phyloP scores from a whole-genome alignment of 176 grass and related monocot species.

The Tillandsia fasciculata region DNA sequence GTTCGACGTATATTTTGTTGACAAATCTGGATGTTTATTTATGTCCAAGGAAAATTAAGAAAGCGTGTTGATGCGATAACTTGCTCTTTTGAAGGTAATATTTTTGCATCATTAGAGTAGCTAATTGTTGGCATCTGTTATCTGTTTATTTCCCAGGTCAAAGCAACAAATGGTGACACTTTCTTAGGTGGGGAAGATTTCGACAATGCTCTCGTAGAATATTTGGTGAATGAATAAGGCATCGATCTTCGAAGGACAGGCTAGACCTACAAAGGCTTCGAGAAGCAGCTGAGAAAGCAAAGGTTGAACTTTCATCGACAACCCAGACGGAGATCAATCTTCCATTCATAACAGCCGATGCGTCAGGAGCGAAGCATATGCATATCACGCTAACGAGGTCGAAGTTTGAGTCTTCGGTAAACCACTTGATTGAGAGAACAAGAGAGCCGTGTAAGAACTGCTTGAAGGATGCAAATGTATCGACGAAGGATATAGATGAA shows the following conservation, averaged over 20 bases:
- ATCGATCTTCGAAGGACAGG: slow-evolving; percentile 44
- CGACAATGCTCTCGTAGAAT: slow-evolving; percentile 34
- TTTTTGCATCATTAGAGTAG: no score
- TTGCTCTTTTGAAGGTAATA: no score
- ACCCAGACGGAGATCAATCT: slow-evolving; percentile 36
- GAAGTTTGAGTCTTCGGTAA: slow-evolving; percentile 33
- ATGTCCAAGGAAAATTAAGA: no score
- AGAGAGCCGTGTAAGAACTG: slow-evolving; percentile 39
- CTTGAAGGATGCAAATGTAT: slow-evolving; percentile 35
- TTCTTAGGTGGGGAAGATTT: slow-evolving; percentile 39
- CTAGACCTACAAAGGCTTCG: slow-evolving; percentile 34
- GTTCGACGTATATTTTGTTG: no score
- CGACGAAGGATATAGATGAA: slow-evolving; percentile 33
- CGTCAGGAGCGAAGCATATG: slow-evolving; percentile 39
- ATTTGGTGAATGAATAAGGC: slow-evolving; percentile 28
- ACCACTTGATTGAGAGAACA: slow-evolving; percentile 32
- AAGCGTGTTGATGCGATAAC: no score
- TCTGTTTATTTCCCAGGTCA: slow-evolving; percentile 18
- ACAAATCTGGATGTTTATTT: no score
- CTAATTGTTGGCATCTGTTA: no score
- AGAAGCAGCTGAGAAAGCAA: slow-evolving; percentile 45
- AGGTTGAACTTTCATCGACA: slow-evolving; percentile 41
- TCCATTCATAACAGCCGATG: slow-evolving; percentile 40
- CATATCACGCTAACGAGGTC: slow-evolving; percentile 38
- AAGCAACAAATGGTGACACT: slow-evolving; percentile 40